Evolutionary conservation across 306 rosid species (phyloP).

Genomic region (Castanospermum australe): DNA sequence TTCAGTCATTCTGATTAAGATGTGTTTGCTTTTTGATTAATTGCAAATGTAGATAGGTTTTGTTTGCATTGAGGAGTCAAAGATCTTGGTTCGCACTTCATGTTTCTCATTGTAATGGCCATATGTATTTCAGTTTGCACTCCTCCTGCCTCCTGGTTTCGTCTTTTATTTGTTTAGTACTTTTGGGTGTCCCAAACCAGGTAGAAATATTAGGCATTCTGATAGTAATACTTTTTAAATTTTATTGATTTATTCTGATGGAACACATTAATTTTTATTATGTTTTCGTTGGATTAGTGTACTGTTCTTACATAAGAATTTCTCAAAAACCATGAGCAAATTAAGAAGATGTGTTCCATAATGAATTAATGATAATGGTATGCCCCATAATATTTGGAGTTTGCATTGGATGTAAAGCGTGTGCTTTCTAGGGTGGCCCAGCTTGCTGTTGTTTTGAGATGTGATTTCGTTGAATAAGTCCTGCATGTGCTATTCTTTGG

Average conservation of each 20-base stretch:
- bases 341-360: background rate
- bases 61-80: background rate
- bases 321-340: no score
- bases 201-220: no score
- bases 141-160: background rate
- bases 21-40: background rate
- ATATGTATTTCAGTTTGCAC: background rate
- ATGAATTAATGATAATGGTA: no score
- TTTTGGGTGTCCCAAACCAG: background rate
- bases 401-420: background rate
- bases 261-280: no score
- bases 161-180: background rate
- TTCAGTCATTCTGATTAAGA: background rate
- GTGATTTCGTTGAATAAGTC: background rate
- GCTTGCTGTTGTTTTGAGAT: background rate
- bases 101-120: background rate
- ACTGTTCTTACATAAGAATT: no score
- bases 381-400: background rate
- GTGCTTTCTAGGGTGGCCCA: background rate
- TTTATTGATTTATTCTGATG: no score
- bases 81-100: background rate
- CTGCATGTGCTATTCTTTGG: background rate
- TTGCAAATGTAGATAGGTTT: background rate
- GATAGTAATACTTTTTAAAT: no score
- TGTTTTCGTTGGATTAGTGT: no score